phyloP scores from a whole-genome alignment of 345 rosid species.

The Draba incana region DNA sequence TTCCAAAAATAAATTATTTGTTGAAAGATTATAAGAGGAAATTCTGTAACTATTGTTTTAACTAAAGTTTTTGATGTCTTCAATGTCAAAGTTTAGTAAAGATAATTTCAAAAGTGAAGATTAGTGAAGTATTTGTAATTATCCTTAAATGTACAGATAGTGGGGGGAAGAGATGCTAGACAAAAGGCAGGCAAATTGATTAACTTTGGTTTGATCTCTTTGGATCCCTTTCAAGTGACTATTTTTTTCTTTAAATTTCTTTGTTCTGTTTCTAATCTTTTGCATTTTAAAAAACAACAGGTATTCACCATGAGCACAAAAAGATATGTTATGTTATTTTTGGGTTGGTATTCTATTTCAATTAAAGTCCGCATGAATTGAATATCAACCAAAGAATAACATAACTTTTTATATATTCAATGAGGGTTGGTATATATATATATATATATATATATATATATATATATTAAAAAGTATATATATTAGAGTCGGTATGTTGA shows the following conservation, averaged over 20 bases:
- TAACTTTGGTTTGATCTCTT: constrained; percentile 32
- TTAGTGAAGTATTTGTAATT: constrained; percentile 18
- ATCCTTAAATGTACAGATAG: constrained; percentile 33
- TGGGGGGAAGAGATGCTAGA: constrained; percentile 37
- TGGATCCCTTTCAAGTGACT: constrained; percentile 4
- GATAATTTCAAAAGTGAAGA: constrained; percentile 28
- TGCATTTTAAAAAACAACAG: not conserved
- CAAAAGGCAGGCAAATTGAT: constrained; percentile 31
- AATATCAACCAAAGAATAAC: too few relatives aligned
- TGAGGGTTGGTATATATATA: too few relatives aligned
- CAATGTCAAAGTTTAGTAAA: constrained; percentile 15
- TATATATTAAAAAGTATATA: too few relatives aligned
- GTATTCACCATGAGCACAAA: too few relatives aligned
- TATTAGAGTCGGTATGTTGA: too few relatives aligned
- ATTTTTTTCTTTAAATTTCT: not conserved
- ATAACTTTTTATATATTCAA: too few relatives aligned
- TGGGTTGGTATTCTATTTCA: too few relatives aligned
- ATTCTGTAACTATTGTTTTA: not conserved
- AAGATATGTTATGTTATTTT: too few relatives aligned
- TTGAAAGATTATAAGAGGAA: not conserved
- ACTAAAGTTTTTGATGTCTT: constrained; percentile 20
- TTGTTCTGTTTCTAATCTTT: not conserved
- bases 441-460: too few relatives aligned
- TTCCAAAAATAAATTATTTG: not conserved
- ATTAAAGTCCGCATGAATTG: too few relatives aligned